phyloP scores from a whole-genome alignment of 345 rosid genomes.

The Brassica carinata region DNA sequence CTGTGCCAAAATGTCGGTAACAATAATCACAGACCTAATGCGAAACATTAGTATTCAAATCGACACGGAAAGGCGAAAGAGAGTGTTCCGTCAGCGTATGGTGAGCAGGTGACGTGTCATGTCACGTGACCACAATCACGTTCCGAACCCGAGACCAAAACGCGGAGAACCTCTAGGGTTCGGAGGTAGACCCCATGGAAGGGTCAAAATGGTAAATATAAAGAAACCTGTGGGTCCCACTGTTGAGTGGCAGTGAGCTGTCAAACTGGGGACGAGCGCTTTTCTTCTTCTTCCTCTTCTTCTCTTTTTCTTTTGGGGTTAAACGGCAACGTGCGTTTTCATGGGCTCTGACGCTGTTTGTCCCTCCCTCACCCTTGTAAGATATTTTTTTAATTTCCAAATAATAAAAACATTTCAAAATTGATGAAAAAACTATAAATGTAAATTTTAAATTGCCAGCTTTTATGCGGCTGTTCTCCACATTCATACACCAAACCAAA shows the following conservation, averaged over 20 bases:
- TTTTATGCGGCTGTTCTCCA: slow-evolving; percentile 44
- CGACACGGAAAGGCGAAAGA: not conserved
- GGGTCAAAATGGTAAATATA: slow-evolving; percentile 35
- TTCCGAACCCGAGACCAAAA: slow-evolving; percentile 28
- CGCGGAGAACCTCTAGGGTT: slow-evolving; percentile 45
- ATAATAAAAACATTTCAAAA: slow-evolving; percentile 16
- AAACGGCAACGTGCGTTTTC: slow-evolving; percentile 44
- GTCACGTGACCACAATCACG: slow-evolving; percentile 41
- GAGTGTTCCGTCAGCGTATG: slow-evolving; percentile 37
- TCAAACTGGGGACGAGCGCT: slow-evolving; percentile 39
- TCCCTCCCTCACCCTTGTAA: slow-evolving; percentile 24
- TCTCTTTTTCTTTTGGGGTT: not conserved
- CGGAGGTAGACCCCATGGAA: slow-evolving; percentile 3
- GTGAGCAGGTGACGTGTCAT: slow-evolving; percentile 41
- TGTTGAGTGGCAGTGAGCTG: slow-evolving; percentile 42
- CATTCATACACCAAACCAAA: slow-evolving; percentile 33
- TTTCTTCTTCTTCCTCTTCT: not conserved
- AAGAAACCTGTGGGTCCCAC: slow-evolving; percentile 26
- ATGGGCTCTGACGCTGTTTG: slow-evolving; percentile 44
- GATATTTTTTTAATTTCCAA: slow-evolving; percentile 16
- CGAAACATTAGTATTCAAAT: not conserved
- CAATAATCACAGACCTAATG: too few species aligned
- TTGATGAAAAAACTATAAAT: not conserved
- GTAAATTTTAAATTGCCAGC: slow-evolving; percentile 39
- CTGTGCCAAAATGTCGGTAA: too few species aligned